Evolutionary conservation across 2,329 filamentous ascomycete species (phyloP), one percentile per base, ranked within the genome.

Genomic region (Fusarium buharicum): DNA sequence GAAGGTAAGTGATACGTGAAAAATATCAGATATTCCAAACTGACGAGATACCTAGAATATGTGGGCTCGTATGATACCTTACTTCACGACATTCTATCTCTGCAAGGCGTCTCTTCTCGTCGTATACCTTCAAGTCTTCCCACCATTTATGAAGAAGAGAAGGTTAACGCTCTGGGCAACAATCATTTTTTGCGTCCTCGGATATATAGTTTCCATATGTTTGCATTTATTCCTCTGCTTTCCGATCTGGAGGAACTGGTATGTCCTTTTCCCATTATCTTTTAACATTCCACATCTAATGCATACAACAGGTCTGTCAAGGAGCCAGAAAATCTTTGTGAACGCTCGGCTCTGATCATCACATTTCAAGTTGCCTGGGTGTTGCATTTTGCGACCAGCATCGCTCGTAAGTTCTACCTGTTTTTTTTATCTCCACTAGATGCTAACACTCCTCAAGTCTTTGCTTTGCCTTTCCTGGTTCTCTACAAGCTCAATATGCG

Each of bases 121-220:
- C 4, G 27, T 63, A 6, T 68, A 68, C 6, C 39, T 66, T 3
- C 64, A 68, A n/a, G 18, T 68, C 2, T 68, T 68, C 18, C 65
- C 62, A 1, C 16, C 16, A 0, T 68, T 68, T 6, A 68, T 68
- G 65, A 50, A 14, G 1, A 68, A 63, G 20, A 46, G 55, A 13
- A 46, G 59, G 14, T 11, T 54, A 0, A 4, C 43, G 0, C 46
- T 68, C 2, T 66, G 59, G 59, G 9, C 22, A 0, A 16, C 39
- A 3, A 45, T 55, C 12, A 30, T 9, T 1, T 68, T 66, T 22
- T 53, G 50, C 3, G 36, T 14, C 2, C 14, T 33, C 1, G 47
- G 52, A 5, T 68, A 55, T 6, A 14, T 61, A 1, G 22, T 36
- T 1, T 61, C 61, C 0, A 34, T 66, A 4, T 39, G 43, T 3